Percentiles rank a stretch among this genome's conserved stretches.
Evolutionary conservation across 257 asterid genomes (phyloP).

Genomic region (Plantago ovata): DNA sequence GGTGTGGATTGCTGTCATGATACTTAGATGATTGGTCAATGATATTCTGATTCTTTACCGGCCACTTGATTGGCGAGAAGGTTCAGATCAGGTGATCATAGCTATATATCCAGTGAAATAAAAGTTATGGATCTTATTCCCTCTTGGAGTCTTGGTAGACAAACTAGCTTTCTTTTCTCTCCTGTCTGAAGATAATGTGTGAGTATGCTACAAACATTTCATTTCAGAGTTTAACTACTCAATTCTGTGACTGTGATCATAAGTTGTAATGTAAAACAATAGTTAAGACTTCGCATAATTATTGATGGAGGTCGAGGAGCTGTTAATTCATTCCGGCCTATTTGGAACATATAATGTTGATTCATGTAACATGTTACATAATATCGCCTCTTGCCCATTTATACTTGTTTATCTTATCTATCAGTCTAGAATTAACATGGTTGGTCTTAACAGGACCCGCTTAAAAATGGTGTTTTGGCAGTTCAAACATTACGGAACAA

Average conservation of each 20-base stretch:
- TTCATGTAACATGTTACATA: too few relatives aligned
- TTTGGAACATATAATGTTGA: too few relatives aligned
- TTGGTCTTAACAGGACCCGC: conserved; percentile 54
- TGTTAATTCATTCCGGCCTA: too few relatives aligned
- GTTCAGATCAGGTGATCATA: background rate
- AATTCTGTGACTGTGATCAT: too few relatives aligned
- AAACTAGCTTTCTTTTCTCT: background rate
- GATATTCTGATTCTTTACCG: background rate
- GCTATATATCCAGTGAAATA: background rate
- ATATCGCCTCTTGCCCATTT: too few relatives aligned
- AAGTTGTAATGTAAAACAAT: too few relatives aligned
- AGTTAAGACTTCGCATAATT: too few relatives aligned
- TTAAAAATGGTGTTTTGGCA: conserved; percentile 72
- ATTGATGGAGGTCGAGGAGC: too few relatives aligned
- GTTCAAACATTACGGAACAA: conserved; percentile 88
- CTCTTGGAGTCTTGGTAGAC: background rate
- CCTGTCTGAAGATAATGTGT: too few relatives aligned
- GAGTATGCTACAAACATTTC: too few relatives aligned
- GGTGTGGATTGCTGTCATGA: background rate
- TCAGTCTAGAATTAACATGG: background rate
- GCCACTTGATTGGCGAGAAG: background rate
- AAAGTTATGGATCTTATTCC: background rate
- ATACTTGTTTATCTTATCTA: background rate
- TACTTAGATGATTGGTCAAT: background rate
- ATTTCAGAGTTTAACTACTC: too few relatives aligned